Conservation (phyloP, 345 rosid species). For the Salix arbutifolia region DNA sequence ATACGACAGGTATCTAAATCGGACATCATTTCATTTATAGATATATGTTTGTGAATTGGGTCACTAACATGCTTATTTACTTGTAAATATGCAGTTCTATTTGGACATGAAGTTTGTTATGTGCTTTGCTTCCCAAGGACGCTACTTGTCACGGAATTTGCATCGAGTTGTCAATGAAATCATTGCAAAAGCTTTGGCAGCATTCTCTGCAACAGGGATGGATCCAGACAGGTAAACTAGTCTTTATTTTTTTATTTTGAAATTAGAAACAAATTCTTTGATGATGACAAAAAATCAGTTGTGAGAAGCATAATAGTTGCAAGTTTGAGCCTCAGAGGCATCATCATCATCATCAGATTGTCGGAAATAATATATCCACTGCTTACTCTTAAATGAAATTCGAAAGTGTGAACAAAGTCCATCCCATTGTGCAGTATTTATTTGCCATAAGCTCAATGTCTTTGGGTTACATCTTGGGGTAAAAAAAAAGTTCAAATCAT, state of each 20-base stretch:
- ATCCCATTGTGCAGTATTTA: not conserved
- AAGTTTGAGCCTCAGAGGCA: not conserved
- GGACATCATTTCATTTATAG: constrained; percentile 7
- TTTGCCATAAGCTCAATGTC: not conserved
- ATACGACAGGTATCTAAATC: constrained; percentile 61
- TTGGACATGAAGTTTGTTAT: constrained; percentile 94
- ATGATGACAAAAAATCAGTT: not conserved
- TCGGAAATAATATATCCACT: not conserved
- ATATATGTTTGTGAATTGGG: not conserved
- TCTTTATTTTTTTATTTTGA: not conserved
- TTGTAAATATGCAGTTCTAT: constrained; percentile 55
- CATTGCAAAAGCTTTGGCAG: constrained; percentile 72
- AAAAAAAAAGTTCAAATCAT: not conserved
- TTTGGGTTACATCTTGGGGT: not conserved
- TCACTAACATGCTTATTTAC: constrained; percentile 5
- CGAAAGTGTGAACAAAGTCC: not conserved
- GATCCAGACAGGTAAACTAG: constrained; percentile 76
- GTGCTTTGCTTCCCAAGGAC: constrained; percentile 95
- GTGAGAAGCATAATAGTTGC: not conserved
- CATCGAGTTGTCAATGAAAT: constrained; percentile 86
- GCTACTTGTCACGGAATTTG: constrained; percentile 86
- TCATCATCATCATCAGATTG: not conserved
- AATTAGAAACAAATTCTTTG: not conserved
- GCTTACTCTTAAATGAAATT: not conserved
- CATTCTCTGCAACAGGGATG: constrained; percentile 83